Percentiles rank a stretch among this genome's conserved stretches.
phyloP scores from a whole-genome alignment of 176 grass and related monocot species.

The Calamus simplicifolius region DNA sequence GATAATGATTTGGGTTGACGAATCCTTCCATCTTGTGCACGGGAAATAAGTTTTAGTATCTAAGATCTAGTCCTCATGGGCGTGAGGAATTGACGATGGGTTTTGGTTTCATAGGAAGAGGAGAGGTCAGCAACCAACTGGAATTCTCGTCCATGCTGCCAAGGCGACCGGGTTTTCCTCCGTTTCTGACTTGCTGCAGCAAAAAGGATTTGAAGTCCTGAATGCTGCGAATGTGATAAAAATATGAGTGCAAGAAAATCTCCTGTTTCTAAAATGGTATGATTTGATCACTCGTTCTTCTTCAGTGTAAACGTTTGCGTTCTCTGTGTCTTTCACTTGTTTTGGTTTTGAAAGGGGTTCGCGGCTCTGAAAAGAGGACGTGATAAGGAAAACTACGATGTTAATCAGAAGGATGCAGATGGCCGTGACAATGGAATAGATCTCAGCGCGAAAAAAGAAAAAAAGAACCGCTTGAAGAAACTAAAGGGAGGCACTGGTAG shows the following conservation, averaged over 20 bases:
- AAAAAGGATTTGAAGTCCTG: constrained; percentile 34
- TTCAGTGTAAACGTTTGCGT: not conserved
- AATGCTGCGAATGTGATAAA: constrained; percentile 31
- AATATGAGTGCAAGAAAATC: constrained; percentile 14
- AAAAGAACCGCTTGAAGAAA: constrained; percentile 18
- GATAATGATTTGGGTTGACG: no score
- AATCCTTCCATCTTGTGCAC: no score
- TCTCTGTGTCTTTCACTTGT: not conserved
- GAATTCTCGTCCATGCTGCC: constrained; percentile 66
- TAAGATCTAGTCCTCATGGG: no score
- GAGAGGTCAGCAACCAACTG: constrained; percentile 66
- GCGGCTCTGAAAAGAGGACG: constrained; percentile 10
- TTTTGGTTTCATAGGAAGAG: constrained; percentile 59
- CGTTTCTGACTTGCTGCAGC: constrained; percentile 56
- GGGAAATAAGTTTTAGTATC: no score
- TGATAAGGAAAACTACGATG: constrained; percentile 21
- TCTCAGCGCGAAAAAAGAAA: not conserved
- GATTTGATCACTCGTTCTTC: not conserved
- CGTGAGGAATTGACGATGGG: not conserved
- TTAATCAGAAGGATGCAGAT: not conserved
- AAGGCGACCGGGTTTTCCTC: constrained; percentile 76
- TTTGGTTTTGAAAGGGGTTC: constrained; percentile 8
- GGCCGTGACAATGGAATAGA: not conserved
- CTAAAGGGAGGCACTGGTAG: not conserved
- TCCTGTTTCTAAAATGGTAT: constrained; percentile 26